A percentile compares a stretch with the other conserved stretches of the same genome.
Evolutionary conservation across 257 asterid genomes (phyloP).

Genomic region (Schizonepeta tenuifolia): DNA sequence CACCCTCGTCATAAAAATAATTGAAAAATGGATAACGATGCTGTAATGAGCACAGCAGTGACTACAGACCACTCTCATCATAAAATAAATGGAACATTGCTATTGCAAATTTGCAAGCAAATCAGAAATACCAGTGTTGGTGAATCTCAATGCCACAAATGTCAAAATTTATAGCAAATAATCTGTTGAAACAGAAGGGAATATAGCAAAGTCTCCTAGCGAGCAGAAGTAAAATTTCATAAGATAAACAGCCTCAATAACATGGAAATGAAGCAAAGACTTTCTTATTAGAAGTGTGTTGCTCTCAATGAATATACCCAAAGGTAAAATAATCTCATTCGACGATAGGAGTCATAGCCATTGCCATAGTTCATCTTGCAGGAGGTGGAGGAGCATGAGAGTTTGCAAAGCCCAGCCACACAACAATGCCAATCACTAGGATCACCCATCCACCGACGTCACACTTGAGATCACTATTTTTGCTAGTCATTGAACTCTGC

Average conservation of each 20-base stretch:
- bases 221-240: neutral
- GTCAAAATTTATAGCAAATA: neutral
- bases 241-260: neutral
- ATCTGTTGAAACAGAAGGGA: neutral
- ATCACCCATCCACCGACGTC: slow-evolving; percentile 72
- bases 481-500: neutral
- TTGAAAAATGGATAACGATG: too few species aligned
- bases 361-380: neutral
- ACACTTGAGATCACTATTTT: slow-evolving; percentile 58
- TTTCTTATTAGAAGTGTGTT: neutral
- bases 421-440: slow-evolving; percentile 44
- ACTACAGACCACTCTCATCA: too few species aligned
- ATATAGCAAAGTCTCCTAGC: neutral
- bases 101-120: too few species aligned
- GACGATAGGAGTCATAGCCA: neutral
- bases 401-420: slow-evolving; percentile 4
- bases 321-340: neutral
- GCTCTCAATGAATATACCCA: neutral
- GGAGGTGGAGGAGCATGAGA: slow-evolving; percentile 6
- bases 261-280: neutral
- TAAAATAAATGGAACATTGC: too few species aligned
- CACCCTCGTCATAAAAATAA: too few species aligned
- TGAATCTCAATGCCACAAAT: neutral
- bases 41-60: too few species aligned
- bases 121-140: neutral